Evolutionary conservation across 2,329 filamentous ascomycete genomes (phyloP).

Genomic region (Cladosporium sp.): DNA sequence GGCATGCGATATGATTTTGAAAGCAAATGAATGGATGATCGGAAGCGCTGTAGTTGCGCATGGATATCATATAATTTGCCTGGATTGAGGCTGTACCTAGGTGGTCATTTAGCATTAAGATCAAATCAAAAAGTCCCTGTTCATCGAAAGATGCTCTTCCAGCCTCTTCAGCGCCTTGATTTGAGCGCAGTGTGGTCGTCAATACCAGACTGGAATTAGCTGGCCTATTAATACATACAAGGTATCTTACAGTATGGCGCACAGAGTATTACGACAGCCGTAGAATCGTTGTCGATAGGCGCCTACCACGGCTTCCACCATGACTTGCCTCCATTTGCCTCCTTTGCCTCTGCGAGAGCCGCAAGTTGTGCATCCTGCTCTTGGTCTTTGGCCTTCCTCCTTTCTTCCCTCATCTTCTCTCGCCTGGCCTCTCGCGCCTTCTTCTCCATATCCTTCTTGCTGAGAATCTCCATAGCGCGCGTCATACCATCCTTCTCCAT

Average conservation of each 20-base stretch:
- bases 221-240: slow-evolving; percentile 1
- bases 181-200: neutral
- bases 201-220: neutral
- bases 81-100: neutral
- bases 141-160: neutral
- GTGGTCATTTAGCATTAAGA: neutral
- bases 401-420: slow-evolving; percentile 41
- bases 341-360: slow-evolving; percentile 27
- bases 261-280: neutral
- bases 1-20: neutral
- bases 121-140: neutral
- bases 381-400: slow-evolving; percentile 45
- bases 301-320: slow-evolving; percentile 40
- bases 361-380: slow-evolving; percentile 42
- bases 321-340: slow-evolving; percentile 27
- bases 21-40: neutral
- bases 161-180: neutral
- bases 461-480: slow-evolving; percentile 78
- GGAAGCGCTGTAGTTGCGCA: neutral
- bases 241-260: neutral
- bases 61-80: neutral
- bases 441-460: slow-evolving; percentile 65
- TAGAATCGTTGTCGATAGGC: neutral
- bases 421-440: slow-evolving; percentile 53
- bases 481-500: slow-evolving; percentile 82